phyloP scores from a whole-genome alignment of 257 asterid species.

The Petunia axillaris region DNA sequence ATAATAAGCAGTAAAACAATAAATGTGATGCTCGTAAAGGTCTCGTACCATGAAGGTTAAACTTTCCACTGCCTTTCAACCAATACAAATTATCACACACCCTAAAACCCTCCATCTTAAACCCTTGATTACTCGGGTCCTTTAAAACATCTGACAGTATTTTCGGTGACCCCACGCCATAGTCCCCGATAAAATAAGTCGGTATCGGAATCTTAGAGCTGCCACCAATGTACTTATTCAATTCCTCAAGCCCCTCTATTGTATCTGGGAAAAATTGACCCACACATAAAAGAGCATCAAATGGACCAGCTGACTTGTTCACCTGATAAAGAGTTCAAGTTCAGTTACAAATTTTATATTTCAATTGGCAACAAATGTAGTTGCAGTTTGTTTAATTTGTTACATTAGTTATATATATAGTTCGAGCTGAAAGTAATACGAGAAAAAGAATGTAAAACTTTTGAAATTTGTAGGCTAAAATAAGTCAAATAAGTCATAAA shows the following conservation, averaged over 20 bases:
- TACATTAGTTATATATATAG: background rate
- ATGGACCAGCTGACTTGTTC: conserved; percentile 95
- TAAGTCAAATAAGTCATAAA: too few relatives aligned
- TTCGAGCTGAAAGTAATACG: background rate
- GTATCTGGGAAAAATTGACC: conserved; percentile 93
- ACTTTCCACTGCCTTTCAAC: conserved; percentile 94
- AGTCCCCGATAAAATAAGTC: conserved; percentile 93
- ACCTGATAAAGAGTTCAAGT: conserved; percentile 55
- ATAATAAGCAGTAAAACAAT: background rate
- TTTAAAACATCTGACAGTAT: conserved; percentile 60
- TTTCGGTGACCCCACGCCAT: conserved; percentile 74
- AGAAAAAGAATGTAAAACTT: too few relatives aligned
- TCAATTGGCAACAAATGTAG: too few relatives aligned
- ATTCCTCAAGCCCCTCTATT: conserved; percentile 71
- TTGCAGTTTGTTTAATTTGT: too few relatives aligned
- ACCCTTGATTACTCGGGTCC: conserved; percentile 72
- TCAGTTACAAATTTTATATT: background rate
- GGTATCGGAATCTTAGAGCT: conserved; percentile 66
- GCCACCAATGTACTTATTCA: conserved; percentile 77
- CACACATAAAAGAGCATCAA: conserved; percentile 88
- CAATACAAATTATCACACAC: conserved; percentile 82
- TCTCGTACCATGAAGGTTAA: conserved; percentile 68
- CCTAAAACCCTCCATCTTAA: conserved; percentile 94
- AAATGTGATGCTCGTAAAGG: background rate
- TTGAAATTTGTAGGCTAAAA: too few relatives aligned